Evolutionary conservation across 2,329 filamentous ascomycete species (phyloP).

Genomic region (Exophiala lecanii-corni): DNA sequence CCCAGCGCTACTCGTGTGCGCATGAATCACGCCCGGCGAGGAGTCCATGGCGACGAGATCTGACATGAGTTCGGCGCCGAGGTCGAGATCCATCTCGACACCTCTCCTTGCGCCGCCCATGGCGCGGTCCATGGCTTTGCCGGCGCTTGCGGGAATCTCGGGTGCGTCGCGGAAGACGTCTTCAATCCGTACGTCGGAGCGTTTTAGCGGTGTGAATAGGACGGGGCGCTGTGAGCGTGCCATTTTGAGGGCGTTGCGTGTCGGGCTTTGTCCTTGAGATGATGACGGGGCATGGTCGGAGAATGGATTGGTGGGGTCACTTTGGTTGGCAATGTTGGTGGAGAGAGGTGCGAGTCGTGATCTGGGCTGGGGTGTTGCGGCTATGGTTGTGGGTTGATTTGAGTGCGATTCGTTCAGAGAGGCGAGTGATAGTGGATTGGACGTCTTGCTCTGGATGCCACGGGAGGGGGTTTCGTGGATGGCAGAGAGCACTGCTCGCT

Average conservation of each 20-base stretch:
- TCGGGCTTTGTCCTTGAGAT: constrained; percentile 21
- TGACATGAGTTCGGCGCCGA: neutral
- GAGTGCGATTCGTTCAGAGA: too few relatives aligned
- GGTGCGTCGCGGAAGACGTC: constrained; percentile 31
- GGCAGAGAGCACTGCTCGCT: constrained; percentile 26
- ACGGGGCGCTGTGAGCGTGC: constrained; percentile 19
- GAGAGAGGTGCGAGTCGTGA: too few relatives aligned
- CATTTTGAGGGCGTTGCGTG: constrained; percentile 18
- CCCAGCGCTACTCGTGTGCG: too few relatives aligned
- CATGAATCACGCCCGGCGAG: too few relatives aligned
- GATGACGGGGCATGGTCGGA: constrained; percentile 29
- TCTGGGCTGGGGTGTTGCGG: constrained; percentile 18
- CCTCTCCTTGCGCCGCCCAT: constrained; percentile 21
- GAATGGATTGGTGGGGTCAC: constrained; percentile 21
- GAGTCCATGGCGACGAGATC: neutral
- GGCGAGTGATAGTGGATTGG: constrained; percentile 19
- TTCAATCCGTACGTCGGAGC: constrained; percentile 19
- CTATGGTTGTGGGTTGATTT: too few relatives aligned
- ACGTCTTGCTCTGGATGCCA: constrained; percentile 28
- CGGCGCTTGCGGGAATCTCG: constrained; percentile 24
- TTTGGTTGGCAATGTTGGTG: too few relatives aligned
- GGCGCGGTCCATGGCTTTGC: constrained; percentile 27
- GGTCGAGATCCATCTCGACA: constrained; percentile 15
- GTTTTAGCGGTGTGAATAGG: constrained; percentile 23
- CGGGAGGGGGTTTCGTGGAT: constrained; percentile 40